Conservation (phyloP, 768 basidiomycete genomes). For the Fibroporia radiculosa region DNA sequence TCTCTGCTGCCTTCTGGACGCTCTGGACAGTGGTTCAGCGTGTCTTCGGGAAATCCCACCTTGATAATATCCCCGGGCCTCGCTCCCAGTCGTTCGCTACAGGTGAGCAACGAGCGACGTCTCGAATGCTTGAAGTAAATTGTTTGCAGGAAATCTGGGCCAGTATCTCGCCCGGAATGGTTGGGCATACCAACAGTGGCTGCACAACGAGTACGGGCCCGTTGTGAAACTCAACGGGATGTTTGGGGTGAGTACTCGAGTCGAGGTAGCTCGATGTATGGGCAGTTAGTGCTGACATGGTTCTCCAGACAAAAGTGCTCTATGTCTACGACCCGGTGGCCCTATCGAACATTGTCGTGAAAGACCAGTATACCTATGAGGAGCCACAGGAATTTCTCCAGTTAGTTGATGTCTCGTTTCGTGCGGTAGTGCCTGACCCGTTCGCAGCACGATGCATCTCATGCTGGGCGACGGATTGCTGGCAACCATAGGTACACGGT, state of each 20-base stretch:
- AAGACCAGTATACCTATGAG: slow-evolving; percentile 14
- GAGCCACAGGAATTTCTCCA: slow-evolving; percentile 6
- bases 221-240: slow-evolving; percentile 7
- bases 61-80: slow-evolving; percentile 14
- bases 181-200: slow-evolving; percentile 5
- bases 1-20: neutral
- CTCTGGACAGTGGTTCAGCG: neutral
- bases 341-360: slow-evolving; percentile 12
- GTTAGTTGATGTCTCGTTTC: slow-evolving; percentile 1
- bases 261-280: neutral
- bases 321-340: slow-evolving; percentile 11
- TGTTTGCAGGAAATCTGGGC: slow-evolving; percentile 7
- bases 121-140: neutral
- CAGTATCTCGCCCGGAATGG: slow-evolving; percentile 2
- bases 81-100: neutral
- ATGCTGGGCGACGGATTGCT: slow-evolving; percentile 19
- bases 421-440: neutral
- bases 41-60: neutral
- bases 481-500: slow-evolving; percentile 15
- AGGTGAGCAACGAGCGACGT: neutral
- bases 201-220: slow-evolving; percentile 7
- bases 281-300: neutral
- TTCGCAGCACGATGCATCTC: slow-evolving; percentile 10
- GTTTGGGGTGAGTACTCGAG: slow-evolving; percentile 8
- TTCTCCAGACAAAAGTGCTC: slow-evolving; percentile 2